Percentiles rank a stretch among this genome's conserved stretches.
phyloP scores from a whole-genome alignment of 805 yeast species.

The Nakazawaea wyomingensis region DNA sequence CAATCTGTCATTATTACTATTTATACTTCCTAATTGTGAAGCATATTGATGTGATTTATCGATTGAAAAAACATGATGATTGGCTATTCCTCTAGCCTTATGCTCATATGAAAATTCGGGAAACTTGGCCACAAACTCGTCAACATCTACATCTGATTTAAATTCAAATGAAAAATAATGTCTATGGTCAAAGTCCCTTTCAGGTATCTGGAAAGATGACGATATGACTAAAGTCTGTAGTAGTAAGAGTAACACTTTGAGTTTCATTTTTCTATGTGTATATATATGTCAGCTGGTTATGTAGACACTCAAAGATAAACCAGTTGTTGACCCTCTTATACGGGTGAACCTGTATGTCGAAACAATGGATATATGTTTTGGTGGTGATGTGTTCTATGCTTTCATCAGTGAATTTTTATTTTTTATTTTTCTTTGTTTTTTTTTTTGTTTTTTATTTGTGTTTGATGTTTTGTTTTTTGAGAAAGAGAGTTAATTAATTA shows the following conservation, averaged over 20 bases:
- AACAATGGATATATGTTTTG: too few species aligned
- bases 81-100: conserved; percentile 51
- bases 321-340: too few species aligned
- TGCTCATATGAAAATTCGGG: conserved; percentile 58
- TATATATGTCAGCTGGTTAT: too few species aligned
- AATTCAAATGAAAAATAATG: conserved; percentile 65
- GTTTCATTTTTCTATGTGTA: conserved; percentile 1
- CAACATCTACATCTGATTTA: conserved; percentile 25
- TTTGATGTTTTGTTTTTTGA: too few species aligned
- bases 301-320: too few species aligned
- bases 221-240: background rate
- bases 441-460: too few species aligned
- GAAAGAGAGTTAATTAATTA: too few species aligned
- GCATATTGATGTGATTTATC: conserved; percentile 32
- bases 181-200: conserved; percentile 42
- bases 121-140: conserved; percentile 32
- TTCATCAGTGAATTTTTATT: too few species aligned
- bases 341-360: too few species aligned
- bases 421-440: too few species aligned
- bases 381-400: too few species aligned
- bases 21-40: conserved; percentile 30
- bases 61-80: conserved; percentile 64
- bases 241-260: background rate
- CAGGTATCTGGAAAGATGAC: conserved; percentile 13
- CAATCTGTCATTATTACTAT: conserved; percentile 24